Conservation (phyloP, 2,329 filamentous ascomycete species). For the Ilyonectria destructans region DNA sequence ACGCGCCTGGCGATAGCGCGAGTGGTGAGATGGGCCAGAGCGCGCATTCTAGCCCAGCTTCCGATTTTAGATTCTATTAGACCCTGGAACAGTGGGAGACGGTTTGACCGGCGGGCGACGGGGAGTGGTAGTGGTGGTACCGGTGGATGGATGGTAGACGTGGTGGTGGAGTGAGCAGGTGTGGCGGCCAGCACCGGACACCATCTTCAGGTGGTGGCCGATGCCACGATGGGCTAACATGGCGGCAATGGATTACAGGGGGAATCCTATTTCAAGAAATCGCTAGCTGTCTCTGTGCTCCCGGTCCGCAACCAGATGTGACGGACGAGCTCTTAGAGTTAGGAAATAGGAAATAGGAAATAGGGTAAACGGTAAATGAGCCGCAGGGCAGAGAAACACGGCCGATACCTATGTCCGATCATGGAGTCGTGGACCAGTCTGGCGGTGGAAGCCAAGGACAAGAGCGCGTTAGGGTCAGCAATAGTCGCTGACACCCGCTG, state of each 20-base stretch:
- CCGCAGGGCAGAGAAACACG: conserved; percentile 33
- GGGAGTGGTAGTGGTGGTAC: conserved; percentile 29
- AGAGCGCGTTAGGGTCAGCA: conserved; percentile 8
- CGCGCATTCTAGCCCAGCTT: not conserved
- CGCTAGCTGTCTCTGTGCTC: conserved; percentile 6
- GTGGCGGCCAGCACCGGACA: conserved; percentile 21
- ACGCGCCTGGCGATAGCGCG: conserved; percentile 10
- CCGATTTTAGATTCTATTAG: not conserved
- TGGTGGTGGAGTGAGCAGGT: conserved; percentile 31
- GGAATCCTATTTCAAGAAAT: conserved; percentile 24
- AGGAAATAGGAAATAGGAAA: conserved; percentile 35
- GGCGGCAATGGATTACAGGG: conserved; percentile 29
- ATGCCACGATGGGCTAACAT: conserved; percentile 26
- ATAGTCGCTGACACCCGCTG: conserved; percentile 30
- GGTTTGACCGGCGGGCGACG: conserved; percentile 14
- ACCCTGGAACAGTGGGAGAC: conserved; percentile 2
- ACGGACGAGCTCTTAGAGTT: conserved; percentile 21
- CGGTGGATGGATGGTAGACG: conserved; percentile 32
- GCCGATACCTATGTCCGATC: conserved; percentile 16
- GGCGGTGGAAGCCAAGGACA: conserved; percentile 14
- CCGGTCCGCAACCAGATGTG: conserved; percentile 15
- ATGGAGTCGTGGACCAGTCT: conserved; percentile 16
- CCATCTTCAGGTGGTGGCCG: conserved; percentile 25
- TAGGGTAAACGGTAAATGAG: conserved; percentile 11
- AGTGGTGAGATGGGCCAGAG: conserved; percentile 8